Conservation (phyloP, 305 asterid genomes). For the Fraxinus ornus region DNA sequence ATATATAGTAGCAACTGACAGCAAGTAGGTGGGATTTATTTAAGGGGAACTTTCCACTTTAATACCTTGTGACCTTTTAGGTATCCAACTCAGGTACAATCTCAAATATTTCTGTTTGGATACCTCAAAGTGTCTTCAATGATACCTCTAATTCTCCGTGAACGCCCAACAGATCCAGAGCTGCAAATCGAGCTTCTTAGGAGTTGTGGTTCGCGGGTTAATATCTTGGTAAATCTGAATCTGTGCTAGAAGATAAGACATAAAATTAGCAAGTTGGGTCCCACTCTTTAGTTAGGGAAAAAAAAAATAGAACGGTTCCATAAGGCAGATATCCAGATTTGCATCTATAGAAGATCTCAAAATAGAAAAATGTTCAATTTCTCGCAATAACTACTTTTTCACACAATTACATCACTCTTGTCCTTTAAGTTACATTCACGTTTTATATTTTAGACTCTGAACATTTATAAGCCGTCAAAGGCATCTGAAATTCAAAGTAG, state of each 20-base stretch:
- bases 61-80: neutral
- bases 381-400: neutral
- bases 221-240: neutral
- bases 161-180: neutral
- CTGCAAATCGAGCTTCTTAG: neutral
- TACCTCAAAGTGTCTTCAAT: neutral
- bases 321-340: neutral
- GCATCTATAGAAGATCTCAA: neutral
- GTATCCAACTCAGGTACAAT: neutral
- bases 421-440: neutral
- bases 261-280: neutral
- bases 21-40: neutral
- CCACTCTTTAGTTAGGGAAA: neutral
- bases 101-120: neutral
- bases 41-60: neutral
- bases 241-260: neutral
- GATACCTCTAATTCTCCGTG: neutral
- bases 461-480: neutral
- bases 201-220: neutral
- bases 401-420: neutral
- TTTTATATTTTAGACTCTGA: neutral
- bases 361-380: neutral
- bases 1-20: neutral
- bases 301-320: neutral
- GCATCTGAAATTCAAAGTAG: neutral